Conservation (phyloP, 345 rosid species). For the Eutrema japonicum region DNA sequence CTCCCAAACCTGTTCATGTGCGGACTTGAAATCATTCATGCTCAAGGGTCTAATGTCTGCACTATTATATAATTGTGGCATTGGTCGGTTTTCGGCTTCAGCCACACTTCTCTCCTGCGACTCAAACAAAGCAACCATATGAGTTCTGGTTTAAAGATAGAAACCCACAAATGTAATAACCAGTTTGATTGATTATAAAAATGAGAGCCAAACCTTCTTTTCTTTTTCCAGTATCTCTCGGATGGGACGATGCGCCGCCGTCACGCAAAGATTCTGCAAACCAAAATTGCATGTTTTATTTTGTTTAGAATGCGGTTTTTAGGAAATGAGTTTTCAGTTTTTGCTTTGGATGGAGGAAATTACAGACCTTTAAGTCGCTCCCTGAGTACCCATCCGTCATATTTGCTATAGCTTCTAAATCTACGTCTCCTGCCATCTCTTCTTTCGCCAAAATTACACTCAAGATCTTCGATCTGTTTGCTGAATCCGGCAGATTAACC, state of each 20-base stretch:
- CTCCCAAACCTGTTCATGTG: conserved; percentile 85
- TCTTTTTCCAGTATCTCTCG: conserved; percentile 88
- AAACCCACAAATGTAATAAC: background rate
- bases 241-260: conserved; percentile 95
- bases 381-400: conserved; percentile 98
- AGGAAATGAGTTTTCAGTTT: background rate
- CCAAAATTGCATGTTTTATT: background rate
- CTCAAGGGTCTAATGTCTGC: conserved; percentile 69
- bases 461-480: conserved; percentile 78
- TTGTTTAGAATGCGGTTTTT: background rate
- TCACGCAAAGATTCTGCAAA: conserved; percentile 85
- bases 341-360: conserved; percentile 3
- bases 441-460: conserved; percentile 86
- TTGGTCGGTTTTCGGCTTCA: conserved; percentile 61
- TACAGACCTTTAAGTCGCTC: conserved; percentile 85
- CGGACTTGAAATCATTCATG: conserved; percentile 85
- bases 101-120: conserved; percentile 73
- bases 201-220: conserved; percentile 68
- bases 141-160: background rate
- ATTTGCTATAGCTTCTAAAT: conserved; percentile 77
- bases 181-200: background rate
- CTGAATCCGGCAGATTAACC: conserved; percentile 90
- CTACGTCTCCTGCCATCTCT: conserved; percentile 69
- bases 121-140: conserved; percentile 1
- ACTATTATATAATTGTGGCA: conserved; percentile 68